Percentiles rank a stretch among this genome's conserved stretches.
These are phyloP conservation scores for Microdochium trichocladiopsis DNA, from an alignment of 2,329 filamentous ascomycete genomes.

Conservation along the genomic window DNA sequence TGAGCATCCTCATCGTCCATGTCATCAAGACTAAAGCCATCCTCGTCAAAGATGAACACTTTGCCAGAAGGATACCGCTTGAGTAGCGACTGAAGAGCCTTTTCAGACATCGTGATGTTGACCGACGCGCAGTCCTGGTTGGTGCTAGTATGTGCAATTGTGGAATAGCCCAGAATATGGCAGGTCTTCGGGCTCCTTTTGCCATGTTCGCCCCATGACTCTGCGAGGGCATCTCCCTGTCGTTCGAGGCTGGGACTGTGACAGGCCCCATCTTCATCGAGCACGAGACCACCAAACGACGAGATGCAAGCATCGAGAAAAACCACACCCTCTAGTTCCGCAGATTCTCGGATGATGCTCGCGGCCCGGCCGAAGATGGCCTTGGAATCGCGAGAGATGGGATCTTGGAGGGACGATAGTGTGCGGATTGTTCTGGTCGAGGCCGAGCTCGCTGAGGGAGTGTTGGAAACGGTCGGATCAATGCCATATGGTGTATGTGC, in stretches of 20 bases:
- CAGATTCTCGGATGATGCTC: conserved; percentile 31
- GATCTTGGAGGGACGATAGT: not conserved
- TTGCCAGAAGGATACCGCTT: not conserved
- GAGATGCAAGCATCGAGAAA: conserved; percentile 22
- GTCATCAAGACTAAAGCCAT: conserved; percentile 5
- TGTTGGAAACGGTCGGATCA: no score
- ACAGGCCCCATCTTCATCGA: not conserved
- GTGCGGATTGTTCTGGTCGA: not conserved
- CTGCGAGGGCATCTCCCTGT: no score
- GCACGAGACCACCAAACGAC: conserved; percentile 9
- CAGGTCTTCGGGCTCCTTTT: not conserved
- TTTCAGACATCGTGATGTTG: not conserved
- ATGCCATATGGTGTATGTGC: no score
- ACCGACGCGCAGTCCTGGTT: not conserved
- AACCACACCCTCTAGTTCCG: conserved; percentile 31
- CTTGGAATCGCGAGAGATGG: not conserved
- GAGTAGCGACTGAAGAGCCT: not conserved
- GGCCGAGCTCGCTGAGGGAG: not conserved
- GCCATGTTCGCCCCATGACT: not conserved
- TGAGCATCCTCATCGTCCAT: not conserved
- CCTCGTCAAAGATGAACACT: conserved; percentile 23
- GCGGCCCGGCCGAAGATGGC: conserved; percentile 19
- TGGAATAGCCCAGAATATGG: not conserved
- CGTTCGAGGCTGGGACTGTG: not conserved
- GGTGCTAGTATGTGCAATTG: not conserved